Evolutionary conservation across 176 grass and related monocot genomes (phyloP), one percentile per base, ranked within the genome.

Genomic region (Triticum dicoccoides): DNA sequence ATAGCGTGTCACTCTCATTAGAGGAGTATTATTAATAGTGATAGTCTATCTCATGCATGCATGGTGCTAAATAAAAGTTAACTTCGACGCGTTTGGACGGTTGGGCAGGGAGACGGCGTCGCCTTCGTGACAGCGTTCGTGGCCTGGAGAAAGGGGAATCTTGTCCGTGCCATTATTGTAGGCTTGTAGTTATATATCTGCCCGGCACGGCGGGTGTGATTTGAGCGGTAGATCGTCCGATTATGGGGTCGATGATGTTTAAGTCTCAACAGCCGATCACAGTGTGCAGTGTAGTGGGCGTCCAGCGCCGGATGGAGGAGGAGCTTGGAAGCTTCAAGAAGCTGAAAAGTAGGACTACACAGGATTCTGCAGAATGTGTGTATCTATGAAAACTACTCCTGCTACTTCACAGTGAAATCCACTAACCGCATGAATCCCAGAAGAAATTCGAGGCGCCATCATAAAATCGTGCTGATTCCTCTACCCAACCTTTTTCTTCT

Each of bases 101-200:
- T 54, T 9, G 11, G 54, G 18, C 5, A 32, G 2, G 17, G 27
- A 11, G 37, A 18, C 29, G 61, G 30, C 30, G 73, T 85, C 9
- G 74, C 45, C 42, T 45, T 69, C 32, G 73, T 76, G 56, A 20
- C 37, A 52, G 59, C 14, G 41, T 18, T 18, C 3, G 7, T 65
- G 72, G 14, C 84, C 52, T 65, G 54, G 39, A 49, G 65, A 42
- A 65, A 6, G 32, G 73, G 39, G 24, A 73, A 79, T 83, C 41
- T 21, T 70, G 84, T 20, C 73, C 73, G 39, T 72, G 41, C 72
- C 30, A 81, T 69, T 84, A 74, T 83, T 76, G 47, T 1, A 49
- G 45, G 5, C 45, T 49, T 49, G 45, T 1, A 18, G 15, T 54
- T 54, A 54, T 52, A 6, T 38, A 15, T 10, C 8, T 49, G 30